A percentile compares a stretch with the other conserved stretches of the same genome.
These are phyloP conservation scores for Tylopilus sp. DNA, from an alignment of 768 basidiomycete species.

Conservation along the genomic window DNA sequence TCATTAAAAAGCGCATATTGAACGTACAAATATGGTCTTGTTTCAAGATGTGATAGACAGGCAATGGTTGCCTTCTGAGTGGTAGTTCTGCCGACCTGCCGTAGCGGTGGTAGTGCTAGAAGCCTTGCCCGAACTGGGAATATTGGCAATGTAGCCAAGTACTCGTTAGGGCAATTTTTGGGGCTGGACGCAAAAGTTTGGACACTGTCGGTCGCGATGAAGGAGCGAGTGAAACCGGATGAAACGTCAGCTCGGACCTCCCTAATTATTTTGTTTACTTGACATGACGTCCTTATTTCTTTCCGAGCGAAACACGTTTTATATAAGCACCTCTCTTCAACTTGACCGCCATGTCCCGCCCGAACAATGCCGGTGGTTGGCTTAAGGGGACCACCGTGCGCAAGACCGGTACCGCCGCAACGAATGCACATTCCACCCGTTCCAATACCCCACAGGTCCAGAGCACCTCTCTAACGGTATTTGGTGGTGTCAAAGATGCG, in stretches of 20 bases:
- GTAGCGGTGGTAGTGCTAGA: conserved; percentile 10
- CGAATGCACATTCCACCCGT: conserved; percentile 46
- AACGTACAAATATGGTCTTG: conserved; percentile 13
- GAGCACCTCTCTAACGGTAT: conserved; percentile 69
- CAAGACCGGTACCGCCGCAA: conserved; percentile 51
- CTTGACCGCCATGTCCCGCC: conserved; percentile 29
- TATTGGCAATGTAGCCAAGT: conserved; percentile 1
- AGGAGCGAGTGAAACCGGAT: neutral
- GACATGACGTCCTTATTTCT: neutral
- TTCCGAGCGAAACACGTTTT: conserved; percentile 15
- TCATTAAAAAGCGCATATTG: neutral
- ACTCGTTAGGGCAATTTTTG: neutral
- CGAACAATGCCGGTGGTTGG: conserved; percentile 41
- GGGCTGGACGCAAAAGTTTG: neutral
- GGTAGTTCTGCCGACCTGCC: neutral
- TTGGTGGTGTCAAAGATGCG: conserved; percentile 81
- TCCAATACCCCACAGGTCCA: conserved; percentile 66
- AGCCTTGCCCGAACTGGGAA: conserved; percentile 13
- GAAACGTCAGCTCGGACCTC: neutral
- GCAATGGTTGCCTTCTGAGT: conserved; percentile 3
- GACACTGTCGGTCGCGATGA: neutral
- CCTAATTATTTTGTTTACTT: neutral
- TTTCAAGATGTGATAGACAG: conserved; percentile 7
- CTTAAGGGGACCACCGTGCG: conserved; percentile 74
- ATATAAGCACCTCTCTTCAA: conserved; percentile 9